phyloP scores from a whole-genome alignment of 768 basidiomycete genomes.

The Phylloporus arenicola region DNA sequence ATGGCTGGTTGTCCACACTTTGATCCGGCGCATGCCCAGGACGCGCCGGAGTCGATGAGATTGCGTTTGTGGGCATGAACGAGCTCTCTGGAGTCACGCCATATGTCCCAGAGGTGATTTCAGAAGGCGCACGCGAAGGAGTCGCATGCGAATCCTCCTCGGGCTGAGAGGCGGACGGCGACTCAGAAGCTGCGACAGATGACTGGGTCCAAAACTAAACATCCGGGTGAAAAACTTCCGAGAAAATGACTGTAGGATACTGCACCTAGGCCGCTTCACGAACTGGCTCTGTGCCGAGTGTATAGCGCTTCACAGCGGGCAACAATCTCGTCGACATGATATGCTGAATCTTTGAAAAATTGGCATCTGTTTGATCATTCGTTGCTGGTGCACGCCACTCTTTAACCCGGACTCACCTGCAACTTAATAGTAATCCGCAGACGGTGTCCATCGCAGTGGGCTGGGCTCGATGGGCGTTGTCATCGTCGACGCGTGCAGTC shows the following conservation, averaged over 20 bases:
- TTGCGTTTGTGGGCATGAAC: constrained; percentile 67
- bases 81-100: constrained; percentile 57
- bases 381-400: constrained; percentile 1
- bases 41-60: constrained; percentile 76
- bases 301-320: constrained; percentile 87
- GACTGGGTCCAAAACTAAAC: constrained; percentile 77
- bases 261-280: constrained; percentile 82
- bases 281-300: constrained; percentile 81
- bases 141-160: constrained; percentile 8
- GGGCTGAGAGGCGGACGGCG: constrained; percentile 6
- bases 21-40: constrained; percentile 29
- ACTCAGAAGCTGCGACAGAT: constrained; percentile 15
- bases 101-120: constrained; percentile 16
- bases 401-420: constrained; percentile 48
- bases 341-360: constrained; percentile 87
- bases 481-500: constrained; percentile 8
- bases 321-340: constrained; percentile 73
- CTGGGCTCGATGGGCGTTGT: constrained; percentile 49
- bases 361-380: constrained; percentile 65
- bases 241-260: constrained; percentile 18
- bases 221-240: neutral
- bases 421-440: constrained; percentile 78
- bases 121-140: constrained; percentile 10
- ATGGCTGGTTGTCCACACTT: constrained; percentile 46
- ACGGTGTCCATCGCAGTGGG: constrained; percentile 63